Base-by-base conservation (phyloP, 768 basidiomycete genomes). In the Coprinellus aureogranulatus region DNA sequence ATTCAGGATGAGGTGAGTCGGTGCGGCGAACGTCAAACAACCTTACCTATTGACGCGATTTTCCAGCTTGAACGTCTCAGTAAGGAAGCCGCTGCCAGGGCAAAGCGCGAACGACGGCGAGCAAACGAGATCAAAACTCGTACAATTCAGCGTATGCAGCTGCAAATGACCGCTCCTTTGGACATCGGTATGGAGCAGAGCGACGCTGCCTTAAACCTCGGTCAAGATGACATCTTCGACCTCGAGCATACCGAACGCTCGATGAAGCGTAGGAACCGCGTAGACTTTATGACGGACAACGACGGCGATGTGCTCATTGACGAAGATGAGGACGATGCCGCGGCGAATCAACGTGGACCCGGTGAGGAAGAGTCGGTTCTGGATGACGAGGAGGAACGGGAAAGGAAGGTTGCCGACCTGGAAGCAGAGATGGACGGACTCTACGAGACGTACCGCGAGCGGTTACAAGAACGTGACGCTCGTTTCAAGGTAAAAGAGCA, bases 131-230 rank as follows among this genome's bases (percentile, higher is more conserved):
- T 90, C 66, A 92, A 90, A 73, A 79, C 83, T 27, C 85, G 89
- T 62, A 91, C 93, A 1, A 87, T 98, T 40, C 92, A 93, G 67
- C 89, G 95, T 53, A 90, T 98, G 85, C 97, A 98, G 69, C 80
- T 98, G 46, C 89, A 92, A 67, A 99, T 99, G 97, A 92, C 90
- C 12, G 93, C 94, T 20, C 97, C 97, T n/a, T 76, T 95, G 62
- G 97, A 98, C 64, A 94, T 98, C 61, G 95, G 94, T 68, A 72
- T 94, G 58, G 92, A 94, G 65, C 89, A 90, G 64, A 78, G 82
- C 53, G 94, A 96, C 61, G 75, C 84, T 2, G 79, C 89, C 18
- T 78, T 96, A 18, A 78, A 75, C n/a, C 68, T 82, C 23, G 91
- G 90, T 5, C 88, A 90, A 64, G 89, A 87, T 25, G 94, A 98